These are phyloP conservation scores for Phytopythium ostracodes DNA, from an alignment of 352 stramenopile species.

Conservation along the genomic window DNA sequence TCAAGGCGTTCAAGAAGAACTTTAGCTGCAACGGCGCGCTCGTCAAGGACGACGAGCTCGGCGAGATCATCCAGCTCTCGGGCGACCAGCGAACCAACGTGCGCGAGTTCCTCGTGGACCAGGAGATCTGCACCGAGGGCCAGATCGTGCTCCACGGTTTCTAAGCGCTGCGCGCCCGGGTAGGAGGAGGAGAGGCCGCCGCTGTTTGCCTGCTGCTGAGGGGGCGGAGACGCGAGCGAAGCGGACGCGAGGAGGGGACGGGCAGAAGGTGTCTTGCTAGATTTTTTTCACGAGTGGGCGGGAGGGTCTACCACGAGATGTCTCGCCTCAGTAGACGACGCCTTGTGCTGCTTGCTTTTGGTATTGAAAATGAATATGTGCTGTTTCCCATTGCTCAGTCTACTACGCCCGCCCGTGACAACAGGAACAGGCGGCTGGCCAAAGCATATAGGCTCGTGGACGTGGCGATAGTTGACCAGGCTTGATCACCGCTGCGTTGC, in stretches of 20 bases:
- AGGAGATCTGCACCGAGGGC: constrained; percentile 97
- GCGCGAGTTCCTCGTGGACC: constrained; percentile 98
- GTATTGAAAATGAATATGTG: constrained; percentile 10
- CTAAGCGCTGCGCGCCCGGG: constrained; percentile 53
- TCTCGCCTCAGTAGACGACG: constrained; percentile 6
- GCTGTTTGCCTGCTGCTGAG: not conserved
- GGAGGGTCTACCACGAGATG: not conserved
- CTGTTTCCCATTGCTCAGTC: constrained; percentile 1
- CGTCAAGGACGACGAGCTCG: constrained; percentile 96
- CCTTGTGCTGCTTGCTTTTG: not conserved
- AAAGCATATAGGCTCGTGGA: not conserved
- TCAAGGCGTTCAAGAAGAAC: constrained; percentile 99
- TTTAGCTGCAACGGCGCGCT: constrained; percentile 99
- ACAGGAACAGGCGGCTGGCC: not conserved
- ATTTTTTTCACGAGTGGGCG: not conserved
- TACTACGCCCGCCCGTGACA: not conserved
- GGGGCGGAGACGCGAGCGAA: not conserved
- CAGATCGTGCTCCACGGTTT: constrained; percentile 98
- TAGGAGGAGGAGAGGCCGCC: not conserved
- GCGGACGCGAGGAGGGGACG: not conserved
- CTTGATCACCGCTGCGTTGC: not conserved
- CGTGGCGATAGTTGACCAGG: not conserved
- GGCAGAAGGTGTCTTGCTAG: not conserved
- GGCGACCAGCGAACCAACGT: constrained; percentile 99
- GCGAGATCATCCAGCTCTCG: constrained; percentile 99